These are phyloP conservation scores for Ensete glaucum DNA, from an alignment of 176 grass and related monocot species.

Conservation along the genomic window DNA sequence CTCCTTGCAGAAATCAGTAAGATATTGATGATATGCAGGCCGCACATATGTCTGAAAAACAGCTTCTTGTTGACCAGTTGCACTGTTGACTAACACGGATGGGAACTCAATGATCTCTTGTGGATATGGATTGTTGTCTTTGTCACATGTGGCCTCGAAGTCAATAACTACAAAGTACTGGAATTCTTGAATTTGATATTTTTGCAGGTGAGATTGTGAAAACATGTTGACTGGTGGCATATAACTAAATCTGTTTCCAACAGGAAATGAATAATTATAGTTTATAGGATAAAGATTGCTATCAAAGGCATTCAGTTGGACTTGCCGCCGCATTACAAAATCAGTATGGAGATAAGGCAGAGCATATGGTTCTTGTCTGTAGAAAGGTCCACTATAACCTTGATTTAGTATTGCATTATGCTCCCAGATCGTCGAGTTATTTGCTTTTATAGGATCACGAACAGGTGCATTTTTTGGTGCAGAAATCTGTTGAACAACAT, in stretches of 20 bases:
- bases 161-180: constrained; percentile 99
- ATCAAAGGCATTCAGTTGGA: constrained; percentile 36
- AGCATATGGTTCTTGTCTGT: constrained; percentile 48
- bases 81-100: constrained; percentile 94
- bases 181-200: constrained; percentile 75
- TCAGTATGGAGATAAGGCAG: constrained; percentile 54
- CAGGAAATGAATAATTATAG: constrained; percentile 40
- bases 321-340: constrained; percentile 32
- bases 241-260: constrained; percentile 48
- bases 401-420: constrained; percentile 38
- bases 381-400: constrained; percentile 43
- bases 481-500: constrained; percentile 41
- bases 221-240: constrained; percentile 52
- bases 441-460: constrained; percentile 25
- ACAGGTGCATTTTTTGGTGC: constrained; percentile 27
- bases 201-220: constrained; percentile 47
- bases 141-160: constrained; percentile 95
- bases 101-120: constrained; percentile 98
- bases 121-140: constrained; percentile 73
- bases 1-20: constrained; percentile 97
- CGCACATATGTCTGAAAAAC: constrained; percentile 95
- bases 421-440: constrained; percentile 32
- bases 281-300: constrained; percentile 50
- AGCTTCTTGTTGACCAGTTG: constrained; percentile 79
- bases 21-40: constrained; percentile 62